A percentile compares a stretch with the other conserved stretches of the same genome.
Conservation (phyloP, 169 alveolate species). For the Ichthyophthirius multifiliis region DNA sequence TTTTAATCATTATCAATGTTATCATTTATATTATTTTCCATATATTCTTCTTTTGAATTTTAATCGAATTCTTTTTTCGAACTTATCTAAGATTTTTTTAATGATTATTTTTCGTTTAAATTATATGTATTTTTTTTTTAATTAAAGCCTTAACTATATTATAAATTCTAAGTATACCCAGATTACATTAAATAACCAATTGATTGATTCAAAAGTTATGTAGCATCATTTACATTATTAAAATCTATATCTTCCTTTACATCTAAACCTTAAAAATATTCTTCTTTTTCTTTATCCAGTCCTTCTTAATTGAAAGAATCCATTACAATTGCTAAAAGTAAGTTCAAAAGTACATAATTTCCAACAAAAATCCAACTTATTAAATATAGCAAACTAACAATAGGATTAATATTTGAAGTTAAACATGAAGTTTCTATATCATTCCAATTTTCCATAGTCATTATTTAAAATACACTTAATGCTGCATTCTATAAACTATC, state of each 20-base stretch:
- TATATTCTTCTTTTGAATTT: background rate
- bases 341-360: conserved; percentile 78
- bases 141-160: too few relatives aligned
- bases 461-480: conserved; percentile 65
- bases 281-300: conserved; percentile 16
- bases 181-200: too few relatives aligned
- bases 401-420: conserved; percentile 31
- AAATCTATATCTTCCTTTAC: background rate
- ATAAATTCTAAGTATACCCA: too few relatives aligned
- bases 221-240: background rate
- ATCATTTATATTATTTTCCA: background rate
- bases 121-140: too few relatives aligned
- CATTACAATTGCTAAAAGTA: conserved; percentile 75
- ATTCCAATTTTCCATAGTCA: conserved; percentile 86
- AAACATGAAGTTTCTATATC: conserved; percentile 46
- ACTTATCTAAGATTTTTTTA: too few relatives aligned
- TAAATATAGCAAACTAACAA: conserved; percentile 58
- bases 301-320: conserved; percentile 65
- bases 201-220: too few relatives aligned
- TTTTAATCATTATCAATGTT: background rate
- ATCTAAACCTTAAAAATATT: background rate
- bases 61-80: background rate
- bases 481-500: conserved; percentile 61
- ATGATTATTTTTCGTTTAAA: too few relatives aligned
- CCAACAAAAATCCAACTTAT: conserved; percentile 83